These are phyloP conservation scores for Dryadomyces sulphureus DNA, from an alignment of 2,329 filamentous ascomycete genomes.

Conservation along the genomic window DNA sequence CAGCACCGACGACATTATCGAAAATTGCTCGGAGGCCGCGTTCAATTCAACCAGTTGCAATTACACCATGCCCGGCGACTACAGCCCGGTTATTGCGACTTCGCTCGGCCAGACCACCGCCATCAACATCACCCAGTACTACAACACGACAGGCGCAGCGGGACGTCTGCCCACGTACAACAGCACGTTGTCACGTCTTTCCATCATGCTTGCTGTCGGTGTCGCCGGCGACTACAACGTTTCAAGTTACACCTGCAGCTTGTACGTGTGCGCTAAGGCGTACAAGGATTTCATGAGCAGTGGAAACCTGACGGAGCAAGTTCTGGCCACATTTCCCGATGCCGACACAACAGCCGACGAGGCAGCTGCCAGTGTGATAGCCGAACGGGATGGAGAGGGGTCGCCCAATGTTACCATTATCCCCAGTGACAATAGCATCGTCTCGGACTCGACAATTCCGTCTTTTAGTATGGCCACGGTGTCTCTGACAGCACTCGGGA, in stretches of 20 bases:
- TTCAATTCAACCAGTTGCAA: background rate
- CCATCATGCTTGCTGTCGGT: background rate
- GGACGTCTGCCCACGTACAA: background rate
- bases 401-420: background rate
- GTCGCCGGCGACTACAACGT: background rate
- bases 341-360: background rate
- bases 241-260: background rate
- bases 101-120: background rate
- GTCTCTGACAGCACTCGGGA: background rate
- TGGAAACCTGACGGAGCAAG: background rate
- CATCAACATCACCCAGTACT: background rate
- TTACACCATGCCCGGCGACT: background rate
- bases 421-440: background rate
- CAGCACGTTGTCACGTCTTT: background rate
- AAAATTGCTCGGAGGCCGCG: background rate
- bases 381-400: background rate
- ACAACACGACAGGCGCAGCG: background rate
- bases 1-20: background rate
- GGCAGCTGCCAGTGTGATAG: background rate
- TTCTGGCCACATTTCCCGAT: conserved; percentile 2
- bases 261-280: conserved; percentile 2
- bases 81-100: background rate
- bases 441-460: background rate
- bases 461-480: background rate
- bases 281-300: background rate